These are phyloP conservation scores for Mollisia scopiformis DNA, from an alignment of 2,329 filamentous ascomycete species.

Conservation along the genomic window DNA sequence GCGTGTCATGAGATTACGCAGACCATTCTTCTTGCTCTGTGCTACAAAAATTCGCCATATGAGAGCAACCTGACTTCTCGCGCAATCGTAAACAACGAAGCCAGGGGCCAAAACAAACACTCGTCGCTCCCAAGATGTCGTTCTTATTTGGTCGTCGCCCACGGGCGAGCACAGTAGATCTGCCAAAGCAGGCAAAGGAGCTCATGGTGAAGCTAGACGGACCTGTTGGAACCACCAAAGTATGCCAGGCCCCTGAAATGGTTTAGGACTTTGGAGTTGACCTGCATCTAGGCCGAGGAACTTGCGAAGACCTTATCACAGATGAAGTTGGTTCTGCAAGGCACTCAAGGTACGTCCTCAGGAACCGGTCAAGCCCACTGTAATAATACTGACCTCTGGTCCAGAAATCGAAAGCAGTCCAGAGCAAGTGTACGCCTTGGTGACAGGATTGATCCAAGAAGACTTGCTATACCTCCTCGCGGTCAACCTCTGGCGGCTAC, in stretches of 20 bases:
- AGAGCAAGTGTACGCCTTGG: constrained; percentile 85
- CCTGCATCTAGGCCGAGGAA: constrained; percentile 71
- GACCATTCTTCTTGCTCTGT: constrained; percentile 3
- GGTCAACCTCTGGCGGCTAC: constrained; percentile 78
- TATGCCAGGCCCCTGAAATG: constrained; percentile 35
- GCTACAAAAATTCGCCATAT: constrained; percentile 9
- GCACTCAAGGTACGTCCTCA: constrained; percentile 73
- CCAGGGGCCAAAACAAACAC: constrained; percentile 12
- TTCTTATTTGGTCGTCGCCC: constrained; percentile 68
- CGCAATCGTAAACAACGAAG: constrained; percentile 20
- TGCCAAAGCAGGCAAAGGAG: constrained; percentile 57
- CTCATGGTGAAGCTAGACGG: constrained; percentile 64
- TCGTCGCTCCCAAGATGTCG: constrained; percentile 54
- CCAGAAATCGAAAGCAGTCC: constrained; percentile 83
- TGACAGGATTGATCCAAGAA: constrained; percentile 84
- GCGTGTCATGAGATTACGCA: constrained; percentile 13
- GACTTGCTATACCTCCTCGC: constrained; percentile 87
- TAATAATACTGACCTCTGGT: constrained; percentile 14
- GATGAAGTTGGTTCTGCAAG: constrained; percentile 93
- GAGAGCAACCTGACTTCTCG: background rate
- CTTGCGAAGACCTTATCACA: constrained; percentile 82
- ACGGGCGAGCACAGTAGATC: constrained; percentile 63
- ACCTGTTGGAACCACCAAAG: constrained; percentile 57
- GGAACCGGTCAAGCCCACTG: background rate
- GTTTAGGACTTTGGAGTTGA: constrained; percentile 22